Conservation (phyloP, 2,329 filamentous ascomycete species). For the Delphinella strobiligena region DNA sequence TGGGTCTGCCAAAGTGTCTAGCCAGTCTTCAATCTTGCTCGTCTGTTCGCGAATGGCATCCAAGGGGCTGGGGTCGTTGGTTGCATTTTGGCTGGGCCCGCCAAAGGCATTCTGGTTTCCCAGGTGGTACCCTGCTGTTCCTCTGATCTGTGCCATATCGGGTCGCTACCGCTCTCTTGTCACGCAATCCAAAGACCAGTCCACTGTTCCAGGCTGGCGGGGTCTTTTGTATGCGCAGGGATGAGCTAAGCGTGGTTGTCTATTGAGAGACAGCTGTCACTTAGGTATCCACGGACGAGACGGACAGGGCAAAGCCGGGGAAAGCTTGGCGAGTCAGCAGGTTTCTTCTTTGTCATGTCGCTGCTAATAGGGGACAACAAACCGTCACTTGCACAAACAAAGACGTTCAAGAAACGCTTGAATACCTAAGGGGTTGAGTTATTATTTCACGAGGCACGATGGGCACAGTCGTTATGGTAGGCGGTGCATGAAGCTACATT, state of each 20-base stretch:
- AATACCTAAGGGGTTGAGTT: no score
- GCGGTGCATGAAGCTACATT: neutral
- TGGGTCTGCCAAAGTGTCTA: conserved; percentile 80
- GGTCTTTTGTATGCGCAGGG: neutral
- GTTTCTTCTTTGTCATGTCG: no score
- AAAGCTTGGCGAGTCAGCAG: no score
- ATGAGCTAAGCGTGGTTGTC: neutral
- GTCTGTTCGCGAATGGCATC: conserved; percentile 89
- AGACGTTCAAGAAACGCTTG: no score
- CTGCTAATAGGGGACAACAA: no score
- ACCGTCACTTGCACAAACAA: no score
- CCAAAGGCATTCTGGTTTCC: conserved; percentile 51
- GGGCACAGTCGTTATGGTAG: no score
- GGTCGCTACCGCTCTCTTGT: neutral
- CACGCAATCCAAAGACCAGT: neutral
- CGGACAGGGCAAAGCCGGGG: no score
- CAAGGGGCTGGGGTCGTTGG: conserved; percentile 61
- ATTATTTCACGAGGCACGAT: no score
- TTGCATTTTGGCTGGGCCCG: conserved; percentile 46
- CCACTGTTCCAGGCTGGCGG: neutral
- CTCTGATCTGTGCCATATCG: conserved; percentile 46
- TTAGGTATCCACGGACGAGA: no score
- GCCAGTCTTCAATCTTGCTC: conserved; percentile 91
- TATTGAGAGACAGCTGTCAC: neutral
- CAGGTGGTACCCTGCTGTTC: conserved; percentile 70